Evolutionary conservation across 805 yeast genomes (phyloP), one percentile per base, ranked within the genome.

Genomic region (Suhomyces prunicola): DNA sequence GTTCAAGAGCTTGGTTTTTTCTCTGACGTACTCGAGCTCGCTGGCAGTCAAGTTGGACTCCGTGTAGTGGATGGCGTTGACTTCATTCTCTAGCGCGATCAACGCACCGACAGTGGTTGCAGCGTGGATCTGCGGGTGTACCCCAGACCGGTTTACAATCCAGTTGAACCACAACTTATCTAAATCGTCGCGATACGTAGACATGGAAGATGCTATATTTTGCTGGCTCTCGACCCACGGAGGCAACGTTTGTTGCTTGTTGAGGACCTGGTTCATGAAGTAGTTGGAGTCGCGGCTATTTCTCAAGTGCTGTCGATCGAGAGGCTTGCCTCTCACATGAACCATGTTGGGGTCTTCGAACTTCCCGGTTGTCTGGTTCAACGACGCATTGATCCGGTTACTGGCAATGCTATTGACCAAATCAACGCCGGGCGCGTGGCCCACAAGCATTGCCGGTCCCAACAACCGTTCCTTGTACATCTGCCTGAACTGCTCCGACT

Each of bases 151-250:
- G 6, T 50, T 51, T 5, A 55, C 44, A 35, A 57, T 33, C 60
- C 60, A 57, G 12, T 53, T 53, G 48, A 55, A 54, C 60, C 60
- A 57, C 15, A 53, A 69, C 2, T 60, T 50, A 41, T 73, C 78
- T 29, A 85, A 51, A 35, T 74, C 74, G 0, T 58, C 55, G 50
- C 91, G 68, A 50, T 88, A 83, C 0, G 61, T 61, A 2, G 60
- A 63, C 7, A 87, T 74, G 36, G 80, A 81, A 2, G 60, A 54
- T 44, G 79, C 77, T 4, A 86, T 81, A 1, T 81, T 76, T 17
- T 81, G 74, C 66, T 88, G 94, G 51, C 82, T 85, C 60, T 90
- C 96, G 36, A 91, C 86, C 97, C 97, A 91, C 0, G 96, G 96
- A 0, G 97, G 96, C 9, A 84, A 72, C 0, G 89, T 84, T 47